These are phyloP conservation scores for Acorus calamus DNA, from an alignment of 106 monocot genomes.

Conservation along the genomic window DNA sequence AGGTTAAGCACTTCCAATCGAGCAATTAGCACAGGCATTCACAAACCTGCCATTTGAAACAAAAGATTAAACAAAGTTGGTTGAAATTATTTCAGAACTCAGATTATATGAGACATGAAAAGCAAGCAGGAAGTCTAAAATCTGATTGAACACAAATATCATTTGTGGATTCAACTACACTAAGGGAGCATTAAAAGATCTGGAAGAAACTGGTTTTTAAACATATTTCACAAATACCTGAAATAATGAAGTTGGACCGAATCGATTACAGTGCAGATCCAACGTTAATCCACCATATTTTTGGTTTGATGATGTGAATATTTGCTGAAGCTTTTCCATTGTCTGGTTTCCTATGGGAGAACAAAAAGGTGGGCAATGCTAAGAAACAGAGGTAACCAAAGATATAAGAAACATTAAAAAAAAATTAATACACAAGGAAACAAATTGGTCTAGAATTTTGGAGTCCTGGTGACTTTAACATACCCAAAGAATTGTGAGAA, in stretches of 20 bases:
- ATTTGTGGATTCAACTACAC: too few species aligned
- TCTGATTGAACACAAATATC: too few species aligned
- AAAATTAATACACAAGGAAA: too few species aligned
- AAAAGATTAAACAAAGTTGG: background rate
- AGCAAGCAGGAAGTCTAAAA: too few species aligned
- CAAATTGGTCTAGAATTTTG: too few species aligned
- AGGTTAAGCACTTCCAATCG: slow-evolving; percentile 94
- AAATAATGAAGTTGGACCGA: slow-evolving; percentile 92
- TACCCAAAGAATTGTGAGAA: slow-evolving; percentile 91
- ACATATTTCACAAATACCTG: slow-evolving; percentile 37
- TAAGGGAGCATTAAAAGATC: too few species aligned
- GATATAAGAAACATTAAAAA: background rate
- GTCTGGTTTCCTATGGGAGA: slow-evolving; percentile 71
- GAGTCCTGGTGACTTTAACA: background rate
- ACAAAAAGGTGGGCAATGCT: background rate
- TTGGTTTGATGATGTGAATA: slow-evolving; percentile 71
- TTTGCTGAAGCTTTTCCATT: slow-evolving; percentile 71
- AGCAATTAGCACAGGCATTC: slow-evolving; percentile 67
- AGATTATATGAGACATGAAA: too few species aligned
- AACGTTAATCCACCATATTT: slow-evolving; percentile 92
- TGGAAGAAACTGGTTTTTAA: too few species aligned
- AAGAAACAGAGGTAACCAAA: background rate
- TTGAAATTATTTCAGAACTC: too few species aligned
- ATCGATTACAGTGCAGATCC: slow-evolving; percentile 82
- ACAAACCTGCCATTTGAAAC: slow-evolving; percentile 54